These are phyloP conservation scores for Leptomonas pyrrhocoris DNA, from an alignment of 208 protist genomes.

Conservation along the genomic window DNA sequence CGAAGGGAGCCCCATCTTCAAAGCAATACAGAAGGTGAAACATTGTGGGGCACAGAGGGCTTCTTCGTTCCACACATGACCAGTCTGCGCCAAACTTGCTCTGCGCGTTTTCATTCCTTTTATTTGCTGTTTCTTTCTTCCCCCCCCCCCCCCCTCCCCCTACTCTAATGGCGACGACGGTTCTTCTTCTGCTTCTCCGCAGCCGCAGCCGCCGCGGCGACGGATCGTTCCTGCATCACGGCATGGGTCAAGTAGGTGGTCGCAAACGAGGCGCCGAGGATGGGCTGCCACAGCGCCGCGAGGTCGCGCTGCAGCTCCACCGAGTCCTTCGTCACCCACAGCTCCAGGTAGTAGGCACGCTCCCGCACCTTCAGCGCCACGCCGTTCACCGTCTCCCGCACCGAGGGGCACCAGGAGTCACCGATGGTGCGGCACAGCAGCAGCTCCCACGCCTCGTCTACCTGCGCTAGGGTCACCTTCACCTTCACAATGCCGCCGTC, in stretches of 20 bases:
- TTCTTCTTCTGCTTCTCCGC: conserved; percentile 58
- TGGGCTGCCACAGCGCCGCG: conserved; percentile 53
- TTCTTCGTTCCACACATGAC: too few relatives aligned
- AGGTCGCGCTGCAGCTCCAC: conserved; percentile 68
- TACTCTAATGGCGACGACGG: conserved; percentile 35
- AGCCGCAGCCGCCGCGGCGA: conserved; percentile 38
- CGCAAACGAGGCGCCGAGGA: conserved; percentile 61
- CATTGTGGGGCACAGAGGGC: too few relatives aligned
- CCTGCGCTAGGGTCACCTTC: conserved; percentile 36
- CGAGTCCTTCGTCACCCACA: conserved; percentile 82
- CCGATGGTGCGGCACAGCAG: conserved; percentile 83
- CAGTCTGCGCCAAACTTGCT: not conserved
- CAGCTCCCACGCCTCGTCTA: conserved; percentile 85
- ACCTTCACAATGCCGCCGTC: conserved; percentile 86
- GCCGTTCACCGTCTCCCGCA: conserved; percentile 79
- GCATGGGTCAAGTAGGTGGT: conserved; percentile 63
- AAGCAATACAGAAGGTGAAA: too few relatives aligned
- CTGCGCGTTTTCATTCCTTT: not conserved
- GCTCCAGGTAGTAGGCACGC: conserved; percentile 70
- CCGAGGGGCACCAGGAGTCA: conserved; percentile 75
- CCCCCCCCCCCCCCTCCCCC: not conserved
- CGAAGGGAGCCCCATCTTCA: too few relatives aligned
- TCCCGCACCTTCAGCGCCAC: conserved; percentile 83
- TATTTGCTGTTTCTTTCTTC: not conserved
- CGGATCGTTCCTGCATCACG: conserved; percentile 64